Percentiles rank a stretch among this genome's conserved stretches.
Conservation (phyloP, 768 basidiomycete species). For the Sporobolomyces roseus region DNA sequence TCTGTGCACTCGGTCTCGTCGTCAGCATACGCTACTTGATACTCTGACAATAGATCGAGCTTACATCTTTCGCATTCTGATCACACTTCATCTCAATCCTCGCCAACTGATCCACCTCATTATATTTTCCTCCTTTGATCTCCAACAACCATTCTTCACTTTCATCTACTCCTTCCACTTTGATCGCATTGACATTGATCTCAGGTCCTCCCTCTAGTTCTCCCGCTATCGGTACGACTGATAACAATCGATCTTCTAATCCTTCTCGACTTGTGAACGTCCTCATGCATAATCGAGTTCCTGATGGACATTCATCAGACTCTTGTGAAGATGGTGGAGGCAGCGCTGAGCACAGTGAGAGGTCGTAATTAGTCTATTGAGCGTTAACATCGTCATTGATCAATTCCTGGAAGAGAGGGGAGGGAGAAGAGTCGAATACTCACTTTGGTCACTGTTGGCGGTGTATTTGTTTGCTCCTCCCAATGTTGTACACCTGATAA, state of each 20-base stretch:
- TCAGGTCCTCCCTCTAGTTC: constrained; percentile 36
- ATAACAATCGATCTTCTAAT: constrained; percentile 60
- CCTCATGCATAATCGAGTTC: constrained; percentile 69
- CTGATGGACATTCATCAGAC: constrained; percentile 38
- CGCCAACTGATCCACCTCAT: constrained; percentile 19
- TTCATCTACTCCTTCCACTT: constrained; percentile 1
- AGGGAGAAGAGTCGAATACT: background rate
- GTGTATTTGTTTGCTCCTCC: constrained; percentile 5
- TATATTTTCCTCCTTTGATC: constrained; percentile 26
- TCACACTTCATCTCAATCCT: constrained; percentile 36
- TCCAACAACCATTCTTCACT: constrained; percentile 20
- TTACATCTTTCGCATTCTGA: constrained; percentile 18
- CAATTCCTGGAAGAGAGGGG: background rate
- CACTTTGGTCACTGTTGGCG: constrained; percentile 35
- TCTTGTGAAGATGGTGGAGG: constrained; percentile 16
- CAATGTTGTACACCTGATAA: constrained; percentile 9
- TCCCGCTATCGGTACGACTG: constrained; percentile 70
- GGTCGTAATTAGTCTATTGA: constrained; percentile 31
- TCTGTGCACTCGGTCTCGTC: constrained; percentile 21
- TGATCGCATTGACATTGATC: constrained; percentile 43
- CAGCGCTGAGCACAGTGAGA: constrained; percentile 40
- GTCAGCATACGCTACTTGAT: background rate
- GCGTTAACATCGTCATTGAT: background rate
- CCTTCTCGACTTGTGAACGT: constrained; percentile 61
- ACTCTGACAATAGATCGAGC: background rate